Conservation (phyloP, 148 eudicot species). For the Nepenthes gracilis region DNA sequence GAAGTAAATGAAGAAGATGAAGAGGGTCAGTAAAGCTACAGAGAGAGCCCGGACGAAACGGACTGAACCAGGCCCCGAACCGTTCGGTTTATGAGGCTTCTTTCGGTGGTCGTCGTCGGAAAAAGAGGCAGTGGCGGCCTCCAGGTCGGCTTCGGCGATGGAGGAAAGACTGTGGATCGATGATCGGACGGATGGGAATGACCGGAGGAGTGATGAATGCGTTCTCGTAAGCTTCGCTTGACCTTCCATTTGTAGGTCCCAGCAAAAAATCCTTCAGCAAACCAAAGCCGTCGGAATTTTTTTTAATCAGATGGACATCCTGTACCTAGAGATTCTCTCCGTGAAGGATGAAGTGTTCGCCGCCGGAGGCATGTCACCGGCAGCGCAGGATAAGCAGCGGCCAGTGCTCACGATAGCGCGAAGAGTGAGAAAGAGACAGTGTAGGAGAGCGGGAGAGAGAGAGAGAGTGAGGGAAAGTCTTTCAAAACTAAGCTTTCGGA, state of each 20-base stretch:
- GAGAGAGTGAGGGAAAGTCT: slow-evolving; percentile 2
- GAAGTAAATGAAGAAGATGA: slow-evolving; percentile 25
- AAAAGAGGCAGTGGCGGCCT: neutral
- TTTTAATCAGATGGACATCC: neutral
- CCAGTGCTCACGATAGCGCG: slow-evolving; percentile 7
- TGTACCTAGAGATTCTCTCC: slow-evolving; percentile 21
- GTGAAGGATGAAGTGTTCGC: slow-evolving; percentile 1
- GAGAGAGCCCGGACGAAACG: slow-evolving; percentile 16
- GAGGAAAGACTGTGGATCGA: slow-evolving; percentile 51
- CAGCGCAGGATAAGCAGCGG: slow-evolving; percentile 20
- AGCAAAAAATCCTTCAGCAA: neutral
- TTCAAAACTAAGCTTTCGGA: neutral
- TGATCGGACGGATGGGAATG: slow-evolving; percentile 73
- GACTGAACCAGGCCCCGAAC: slow-evolving; percentile 3
- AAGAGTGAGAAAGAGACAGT: slow-evolving; percentile 1
- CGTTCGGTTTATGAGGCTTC: slow-evolving; percentile 23
- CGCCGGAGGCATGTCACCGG: slow-evolving; percentile 22
- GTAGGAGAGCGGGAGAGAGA: slow-evolving; percentile 3
- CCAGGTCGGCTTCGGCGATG: slow-evolving; percentile 6
- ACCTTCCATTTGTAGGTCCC: slow-evolving; percentile 30
- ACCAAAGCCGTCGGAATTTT: neutral
- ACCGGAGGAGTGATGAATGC: slow-evolving; percentile 74
- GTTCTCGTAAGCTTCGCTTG: slow-evolving; percentile 61
- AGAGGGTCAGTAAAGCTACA: slow-evolving; percentile 12
- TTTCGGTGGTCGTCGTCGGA: neutral